Conservation (phyloP, 805 yeast genomes). For the Candida odintsovae region DNA sequence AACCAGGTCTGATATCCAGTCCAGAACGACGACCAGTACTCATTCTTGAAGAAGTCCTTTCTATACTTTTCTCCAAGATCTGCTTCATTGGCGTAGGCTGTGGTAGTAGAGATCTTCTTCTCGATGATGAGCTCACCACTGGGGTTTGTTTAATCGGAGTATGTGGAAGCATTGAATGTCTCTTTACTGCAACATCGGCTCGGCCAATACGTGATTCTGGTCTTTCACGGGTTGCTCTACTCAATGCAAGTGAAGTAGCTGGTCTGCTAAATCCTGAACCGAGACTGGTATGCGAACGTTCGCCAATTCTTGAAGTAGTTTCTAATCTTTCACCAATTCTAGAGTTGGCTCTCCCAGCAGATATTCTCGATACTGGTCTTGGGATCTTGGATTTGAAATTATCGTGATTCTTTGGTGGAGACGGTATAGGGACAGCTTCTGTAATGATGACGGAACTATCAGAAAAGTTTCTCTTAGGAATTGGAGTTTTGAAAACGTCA, state of each 20-base stretch:
- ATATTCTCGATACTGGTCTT: constrained; percentile 18
- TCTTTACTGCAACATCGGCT: not conserved
- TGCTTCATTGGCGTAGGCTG: constrained; percentile 24
- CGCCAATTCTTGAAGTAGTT: not conserved
- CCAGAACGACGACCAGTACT: not conserved
- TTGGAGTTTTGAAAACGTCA: constrained; percentile 15
- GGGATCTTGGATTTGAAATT: constrained; percentile 17
- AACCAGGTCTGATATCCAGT: constrained; percentile 1
- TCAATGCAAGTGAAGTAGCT: constrained; percentile 14
- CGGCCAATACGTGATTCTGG: constrained; percentile 9
- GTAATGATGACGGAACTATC: constrained; percentile 3
- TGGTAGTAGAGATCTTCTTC: constrained; percentile 19
- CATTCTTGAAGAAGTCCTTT: constrained; percentile 1
- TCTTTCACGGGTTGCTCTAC: constrained; percentile 10
- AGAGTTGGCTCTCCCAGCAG: constrained; percentile 5
- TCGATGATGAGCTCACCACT: not conserved
- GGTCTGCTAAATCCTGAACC: constrained; percentile 12
- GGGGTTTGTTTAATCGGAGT: constrained; percentile 15
- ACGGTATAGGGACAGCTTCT: not conserved
- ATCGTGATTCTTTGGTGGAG: not conserved
- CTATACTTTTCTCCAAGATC: constrained; percentile 12
- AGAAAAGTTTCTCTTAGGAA: constrained; percentile 10
- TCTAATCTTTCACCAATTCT: constrained; percentile 1
- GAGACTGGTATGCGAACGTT: constrained; percentile 11
- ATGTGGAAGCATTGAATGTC: constrained; percentile 22